Conservation (phyloP, 2,329 filamentous ascomycete species). For the Phialocephala sp. region DNA sequence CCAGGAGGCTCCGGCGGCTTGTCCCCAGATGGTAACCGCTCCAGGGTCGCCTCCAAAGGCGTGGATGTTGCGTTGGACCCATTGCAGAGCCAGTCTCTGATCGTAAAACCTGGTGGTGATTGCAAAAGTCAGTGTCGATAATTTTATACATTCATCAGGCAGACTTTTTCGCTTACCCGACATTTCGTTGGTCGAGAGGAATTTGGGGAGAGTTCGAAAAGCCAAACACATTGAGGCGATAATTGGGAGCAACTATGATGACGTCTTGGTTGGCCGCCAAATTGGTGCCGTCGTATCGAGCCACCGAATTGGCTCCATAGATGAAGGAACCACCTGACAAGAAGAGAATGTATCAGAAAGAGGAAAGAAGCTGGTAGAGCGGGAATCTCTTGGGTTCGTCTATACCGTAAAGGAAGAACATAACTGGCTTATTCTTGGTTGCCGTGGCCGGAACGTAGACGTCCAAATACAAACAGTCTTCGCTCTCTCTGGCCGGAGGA, state of each 20-base stretch:
- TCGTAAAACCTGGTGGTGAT: constrained; percentile 47
- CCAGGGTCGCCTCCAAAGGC: constrained; percentile 58
- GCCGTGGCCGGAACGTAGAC: constrained; percentile 39
- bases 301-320: constrained; percentile 20
- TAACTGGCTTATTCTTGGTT: constrained; percentile 40
- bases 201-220: constrained; percentile 55
- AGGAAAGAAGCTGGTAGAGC: not conserved
- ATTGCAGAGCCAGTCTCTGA: constrained; percentile 60
- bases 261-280: constrained; percentile 29
- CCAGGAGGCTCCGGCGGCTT: constrained; percentile 51
- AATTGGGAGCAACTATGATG: constrained; percentile 31
- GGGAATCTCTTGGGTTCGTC: constrained; percentile 14
- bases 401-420: constrained; percentile 51
- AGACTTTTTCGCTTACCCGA: constrained; percentile 39
- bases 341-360: not conserved
- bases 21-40: constrained; percentile 55
- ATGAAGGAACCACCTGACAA: constrained; percentile 7
- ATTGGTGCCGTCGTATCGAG: constrained; percentile 27
- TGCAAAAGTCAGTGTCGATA: too few species aligned
- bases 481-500: constrained; percentile 25
- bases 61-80: constrained; percentile 59
- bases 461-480: constrained; percentile 47
- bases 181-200: constrained; percentile 51
- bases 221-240: constrained; percentile 46
- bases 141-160: too few species aligned